phyloP scores from a whole-genome alignment of 129 eudicot genomes.

The Lonicera japonica region DNA sequence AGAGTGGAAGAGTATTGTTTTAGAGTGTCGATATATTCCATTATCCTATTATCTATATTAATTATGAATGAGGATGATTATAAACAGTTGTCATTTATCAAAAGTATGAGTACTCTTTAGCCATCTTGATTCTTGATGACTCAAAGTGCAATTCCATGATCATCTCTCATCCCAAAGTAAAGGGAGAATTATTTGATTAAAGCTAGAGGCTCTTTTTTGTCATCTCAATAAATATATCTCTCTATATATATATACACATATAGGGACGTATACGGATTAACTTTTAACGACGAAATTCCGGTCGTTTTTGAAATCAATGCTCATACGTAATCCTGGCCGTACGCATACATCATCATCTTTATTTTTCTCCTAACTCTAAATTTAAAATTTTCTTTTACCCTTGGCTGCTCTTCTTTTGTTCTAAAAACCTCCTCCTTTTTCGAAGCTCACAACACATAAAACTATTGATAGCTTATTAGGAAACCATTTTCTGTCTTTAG shows the following conservation, averaged over 20 bases:
- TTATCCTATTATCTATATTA: constrained; percentile 1
- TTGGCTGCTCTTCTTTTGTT: constrained; percentile 37
- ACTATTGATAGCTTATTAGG: constrained; percentile 24
- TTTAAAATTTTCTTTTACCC: constrained; percentile 61
- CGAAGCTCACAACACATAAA: constrained; percentile 26
- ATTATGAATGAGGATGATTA: no score
- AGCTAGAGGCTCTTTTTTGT: constrained; percentile 77
- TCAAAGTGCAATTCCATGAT: constrained; percentile 64
- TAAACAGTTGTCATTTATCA: constrained; percentile 24
- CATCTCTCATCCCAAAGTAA: constrained; percentile 51
- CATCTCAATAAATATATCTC: constrained; percentile 27
- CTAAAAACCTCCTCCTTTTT: constrained; percentile 5
- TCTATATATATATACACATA: constrained; percentile 12
- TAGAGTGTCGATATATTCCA: constrained; percentile 11
- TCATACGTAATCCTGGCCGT: no score
- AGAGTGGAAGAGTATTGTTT: no score
- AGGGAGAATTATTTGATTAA: constrained; percentile 40
- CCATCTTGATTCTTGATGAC: constrained; percentile 37
- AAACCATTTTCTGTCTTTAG: constrained; percentile 13
- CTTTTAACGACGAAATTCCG: no score
- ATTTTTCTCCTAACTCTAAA: constrained; percentile 32
- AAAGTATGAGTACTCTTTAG: constrained; percentile 30
- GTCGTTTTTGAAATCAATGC: no score
- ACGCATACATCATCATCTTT: constrained; percentile 55
- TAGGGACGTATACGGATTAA: no score